Evolutionary conservation across 2,329 filamentous ascomycete genomes (phyloP).

Genomic region (Botryotinia calthae): DNA sequence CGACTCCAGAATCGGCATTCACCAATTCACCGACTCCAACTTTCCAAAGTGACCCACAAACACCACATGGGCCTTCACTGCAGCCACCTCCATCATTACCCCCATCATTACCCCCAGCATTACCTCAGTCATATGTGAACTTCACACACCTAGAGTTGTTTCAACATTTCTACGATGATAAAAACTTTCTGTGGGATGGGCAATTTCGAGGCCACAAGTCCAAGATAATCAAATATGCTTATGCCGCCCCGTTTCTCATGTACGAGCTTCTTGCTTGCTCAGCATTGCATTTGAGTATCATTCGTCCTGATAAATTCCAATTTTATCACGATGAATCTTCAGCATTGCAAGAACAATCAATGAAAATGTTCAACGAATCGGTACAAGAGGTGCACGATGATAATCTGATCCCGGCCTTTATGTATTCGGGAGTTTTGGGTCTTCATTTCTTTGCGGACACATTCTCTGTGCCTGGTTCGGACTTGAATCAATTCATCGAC

Average conservation of each 20-base stretch:
- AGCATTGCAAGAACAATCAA: conserved; percentile 36
- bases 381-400: conserved; percentile 24
- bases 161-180: not conserved
- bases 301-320: conserved; percentile 24
- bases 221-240: not conserved
- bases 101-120: not conserved
- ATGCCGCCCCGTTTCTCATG: conserved; percentile 37
- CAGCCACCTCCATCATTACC: not conserved
- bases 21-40: not conserved
- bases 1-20: not conserved
- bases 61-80: not conserved
- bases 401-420: conserved; percentile 34
- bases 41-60: not conserved
- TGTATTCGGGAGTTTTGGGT: conserved; percentile 37
- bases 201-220: not conserved
- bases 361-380: conserved; percentile 36
- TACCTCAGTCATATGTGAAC: conserved; percentile 25
- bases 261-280: conserved; percentile 39
- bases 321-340: conserved; percentile 39
- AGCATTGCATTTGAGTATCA: conserved; percentile 39
- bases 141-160: conserved; percentile 43
- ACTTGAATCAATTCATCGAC: conserved; percentile 37
- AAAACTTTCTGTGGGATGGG: not conserved
- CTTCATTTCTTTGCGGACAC: conserved; percentile 42
- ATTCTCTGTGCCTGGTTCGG: conserved; percentile 34